Evolutionary conservation across 345 rosid genomes (phyloP).

Genomic region (Lumnitzera littorea): DNA sequence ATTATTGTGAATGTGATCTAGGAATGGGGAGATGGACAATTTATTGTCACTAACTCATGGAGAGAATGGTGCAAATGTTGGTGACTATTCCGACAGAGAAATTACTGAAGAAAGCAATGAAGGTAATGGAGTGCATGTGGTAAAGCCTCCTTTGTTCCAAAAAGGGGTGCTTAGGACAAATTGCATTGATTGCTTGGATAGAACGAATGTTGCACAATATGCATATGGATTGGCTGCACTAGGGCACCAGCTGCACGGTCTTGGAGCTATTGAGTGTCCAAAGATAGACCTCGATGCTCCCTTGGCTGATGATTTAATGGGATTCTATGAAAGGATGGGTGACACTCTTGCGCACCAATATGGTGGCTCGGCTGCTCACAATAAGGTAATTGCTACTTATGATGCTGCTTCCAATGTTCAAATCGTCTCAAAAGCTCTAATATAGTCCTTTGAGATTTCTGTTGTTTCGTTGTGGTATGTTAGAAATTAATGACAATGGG

Average conservation of each 20-base stretch:
- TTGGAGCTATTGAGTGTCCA: constrained; percentile 55
- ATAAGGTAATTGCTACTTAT: constrained; percentile 39
- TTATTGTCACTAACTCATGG: constrained; percentile 26
- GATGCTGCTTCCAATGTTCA: constrained; percentile 3
- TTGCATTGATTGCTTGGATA: constrained; percentile 98
- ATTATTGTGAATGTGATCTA: constrained; percentile 28
- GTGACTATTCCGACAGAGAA: constrained; percentile 35
- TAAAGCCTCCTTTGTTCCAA: constrained; percentile 57
- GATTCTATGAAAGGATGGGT: constrained; percentile 80
- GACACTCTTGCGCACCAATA: constrained; percentile 86
- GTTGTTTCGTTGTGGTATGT: too few relatives aligned
- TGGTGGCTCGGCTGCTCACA: constrained; percentile 91
- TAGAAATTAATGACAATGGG: too few relatives aligned
- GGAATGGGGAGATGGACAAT: constrained; percentile 38
- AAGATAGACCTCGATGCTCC: constrained; percentile 75
- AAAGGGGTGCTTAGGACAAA: constrained; percentile 92
- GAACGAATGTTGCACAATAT: constrained; percentile 98
- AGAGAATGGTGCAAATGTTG: constrained; percentile 37
- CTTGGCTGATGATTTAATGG: constrained; percentile 82
- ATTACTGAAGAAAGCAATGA: constrained; percentile 26
- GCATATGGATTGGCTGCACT: constrained; percentile 96
- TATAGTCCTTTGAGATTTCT: too few relatives aligned
- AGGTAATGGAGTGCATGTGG: constrained; percentile 43
- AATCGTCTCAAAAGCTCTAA: not conserved
- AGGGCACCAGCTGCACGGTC: constrained; percentile 80